Base-by-base conservation (phyloP, 78 protist genomes). In the Dictyostelium brefeldianum region DNA sequence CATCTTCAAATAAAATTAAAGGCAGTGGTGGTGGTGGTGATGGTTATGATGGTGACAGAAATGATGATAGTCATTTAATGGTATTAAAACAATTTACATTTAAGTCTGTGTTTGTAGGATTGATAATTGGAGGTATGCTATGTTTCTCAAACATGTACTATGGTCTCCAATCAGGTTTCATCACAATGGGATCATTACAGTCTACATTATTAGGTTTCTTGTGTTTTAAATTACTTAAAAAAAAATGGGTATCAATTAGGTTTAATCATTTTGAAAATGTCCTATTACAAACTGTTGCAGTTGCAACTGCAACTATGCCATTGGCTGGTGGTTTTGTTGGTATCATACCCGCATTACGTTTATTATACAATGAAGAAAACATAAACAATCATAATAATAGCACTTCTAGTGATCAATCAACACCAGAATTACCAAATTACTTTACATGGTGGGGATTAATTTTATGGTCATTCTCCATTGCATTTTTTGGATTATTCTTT, bases 281-380 rank as follows among this genome's bases (percentile, higher is more conserved):
- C 20, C 47, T 91, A 11, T 69, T 91, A 50, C 95, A 91, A 54
- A 83, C 95, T 0, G 78, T 92, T 0, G 96, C 92, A 0, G 97
- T 96, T 8, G 97, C 97, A 48, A 89, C 96, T 3, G 97, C 97
- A 5, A 92, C 97, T 4, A 89, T 96, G 96, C 96, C 97, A 9
- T 64, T 96, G 78, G 96, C 97, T 1, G 97, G 95, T 31, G 97
- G 97, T 27, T 91, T 89, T 57, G 92, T 91, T 79, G 94, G 94
- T 41, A 80, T 87, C 29, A 48, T 96, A 4, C 97, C 97, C 8
- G 97, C 97, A 25, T 25, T 96, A 14, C 11, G 25, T 15, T 53
- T 62, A 18, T 22, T 91, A 17, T 11, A 51, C 22, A 22, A 91
- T 71, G 91, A 83, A 10, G 77, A 80, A 54, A 17, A n/a, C 50